Conservation (phyloP, 805 yeast genomes). For the Candida gorgasii region DNA sequence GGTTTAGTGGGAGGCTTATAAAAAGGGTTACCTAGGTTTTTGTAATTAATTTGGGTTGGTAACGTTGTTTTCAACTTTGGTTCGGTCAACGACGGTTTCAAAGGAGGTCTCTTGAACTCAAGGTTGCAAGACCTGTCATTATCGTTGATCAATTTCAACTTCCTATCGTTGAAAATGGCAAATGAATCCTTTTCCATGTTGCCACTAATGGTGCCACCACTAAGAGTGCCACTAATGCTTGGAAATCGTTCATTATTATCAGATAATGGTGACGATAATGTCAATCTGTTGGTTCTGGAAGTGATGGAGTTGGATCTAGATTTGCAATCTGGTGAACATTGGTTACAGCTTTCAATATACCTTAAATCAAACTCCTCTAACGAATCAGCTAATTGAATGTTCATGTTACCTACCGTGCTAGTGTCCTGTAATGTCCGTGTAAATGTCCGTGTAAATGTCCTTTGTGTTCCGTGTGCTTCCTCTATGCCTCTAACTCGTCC, state of each 20-base stretch:
- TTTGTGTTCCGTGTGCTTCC: no score
- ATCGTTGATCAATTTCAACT: slow-evolving; percentile 10
- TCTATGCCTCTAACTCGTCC: no score
- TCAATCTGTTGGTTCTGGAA: slow-evolving; percentile 13
- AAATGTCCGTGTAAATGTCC: background rate
- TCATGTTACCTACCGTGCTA: slow-evolving; percentile 12
- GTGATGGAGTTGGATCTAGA: slow-evolving; percentile 14
- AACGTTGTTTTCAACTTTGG: slow-evolving; percentile 1
- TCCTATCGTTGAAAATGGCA: slow-evolving; percentile 13
- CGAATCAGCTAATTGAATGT: slow-evolving; percentile 22
- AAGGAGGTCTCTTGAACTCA: slow-evolving; percentile 21
- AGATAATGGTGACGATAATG: slow-evolving; percentile 27
- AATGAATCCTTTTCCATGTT: slow-evolving; percentile 5
- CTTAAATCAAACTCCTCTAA: slow-evolving; percentile 26
- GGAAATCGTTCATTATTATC: slow-evolving; percentile 15
- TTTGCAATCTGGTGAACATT: slow-evolving; percentile 12
- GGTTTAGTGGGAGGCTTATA: slow-evolving; percentile 18
- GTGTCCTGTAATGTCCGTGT: background rate
- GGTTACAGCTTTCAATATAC: slow-evolving; percentile 23
- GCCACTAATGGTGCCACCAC: no score
- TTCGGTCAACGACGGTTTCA: slow-evolving; percentile 24
- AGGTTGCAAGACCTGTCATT: slow-evolving; percentile 6
- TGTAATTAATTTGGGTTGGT: slow-evolving; percentile 8
- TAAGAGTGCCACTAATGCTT: background rate
- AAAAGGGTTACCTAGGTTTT: slow-evolving; percentile 19